These are phyloP conservation scores for Scutellaria minor DNA, from an alignment of 257 asterid species.

Conservation along the genomic window DNA sequence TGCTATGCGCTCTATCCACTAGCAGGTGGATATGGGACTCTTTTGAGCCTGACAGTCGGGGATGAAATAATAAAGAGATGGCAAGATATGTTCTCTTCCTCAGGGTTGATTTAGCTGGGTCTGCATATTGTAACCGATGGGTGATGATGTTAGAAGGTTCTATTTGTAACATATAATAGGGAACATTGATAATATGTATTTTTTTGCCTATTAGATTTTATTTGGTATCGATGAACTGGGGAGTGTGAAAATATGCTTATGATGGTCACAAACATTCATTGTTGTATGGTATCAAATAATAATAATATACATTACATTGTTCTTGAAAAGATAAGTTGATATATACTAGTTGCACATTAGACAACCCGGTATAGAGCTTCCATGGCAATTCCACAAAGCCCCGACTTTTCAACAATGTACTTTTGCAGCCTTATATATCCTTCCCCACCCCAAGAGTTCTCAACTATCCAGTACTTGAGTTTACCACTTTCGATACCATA, in stretches of 20 bases:
- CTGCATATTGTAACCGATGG: neutral
- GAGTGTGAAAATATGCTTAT: neutral
- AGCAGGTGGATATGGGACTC: too few relatives aligned
- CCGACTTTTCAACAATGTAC: conserved; percentile 21
- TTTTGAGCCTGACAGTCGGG: neutral
- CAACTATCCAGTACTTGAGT: conserved; percentile 31
- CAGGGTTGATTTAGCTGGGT: neutral
- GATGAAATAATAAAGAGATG: neutral
- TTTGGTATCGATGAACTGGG: neutral
- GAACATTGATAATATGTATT: neutral
- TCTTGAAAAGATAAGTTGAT: too few relatives aligned
- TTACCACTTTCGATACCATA: conserved; percentile 13
- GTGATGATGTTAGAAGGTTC: neutral
- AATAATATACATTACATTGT: too few relatives aligned
- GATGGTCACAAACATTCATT: neutral
- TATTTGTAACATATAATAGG: neutral
- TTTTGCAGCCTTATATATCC: conserved; percentile 32
- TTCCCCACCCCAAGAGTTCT: conserved; percentile 33
- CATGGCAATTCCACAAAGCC: conserved; percentile 29
- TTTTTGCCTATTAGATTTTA: neutral
- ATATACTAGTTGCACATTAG: too few relatives aligned
- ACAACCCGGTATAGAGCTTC: conserved; percentile 14
- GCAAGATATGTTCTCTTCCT: neutral
- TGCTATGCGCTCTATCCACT: neutral
- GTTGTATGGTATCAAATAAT: neutral